Base-by-base conservation (phyloP, 202 grass and related monocot genomes). In the Setaria viridis region DNA sequence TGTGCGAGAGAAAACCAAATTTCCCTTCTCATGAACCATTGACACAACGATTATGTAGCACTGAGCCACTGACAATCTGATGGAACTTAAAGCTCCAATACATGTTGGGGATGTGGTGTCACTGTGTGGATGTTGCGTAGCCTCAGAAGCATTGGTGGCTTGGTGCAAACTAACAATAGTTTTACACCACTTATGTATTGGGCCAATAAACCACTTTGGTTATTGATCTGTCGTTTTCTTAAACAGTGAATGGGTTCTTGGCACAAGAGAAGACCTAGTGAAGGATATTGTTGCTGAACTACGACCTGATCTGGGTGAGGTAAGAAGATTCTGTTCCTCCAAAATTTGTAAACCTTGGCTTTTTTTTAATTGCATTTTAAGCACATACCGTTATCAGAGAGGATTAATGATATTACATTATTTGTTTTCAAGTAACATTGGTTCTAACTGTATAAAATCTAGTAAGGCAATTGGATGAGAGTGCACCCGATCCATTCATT, bases 181-280 rank as follows among this genome's bases (percentile, higher is more conserved):
- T 34, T n/a, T 63, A 63, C 49, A 43, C 15, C 55, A 85, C 67
- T 79, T 79, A 74, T 79, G 35, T 47, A 43, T 82, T 63, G 11
- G 57, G 43, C 48, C n/a, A 74, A 62, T 25, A 71, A 72, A 55
- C 54, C 64, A 51, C 35, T 41, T 77, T 39, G 72, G 54, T 78
- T 72, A 77, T 48, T 87, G 20, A 90, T 83, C 13, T 72, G 30
- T 49, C 84, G 11, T 77, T 53, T 72, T 62, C 34, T 88, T 80
- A 74, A 85, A 76, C 81, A 99, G 96, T 48, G 96, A 99, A 88
- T 94, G 96, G 96, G 96, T 99, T 88, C 86, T 99, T 91, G 91
- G 96, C 68, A 94, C 90, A 76, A 92, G 96, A 85, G 96, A 99
- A 69, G 96, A 99, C 85, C 76, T 99, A 12, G 93, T 91, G 86